Evolutionary conservation across 2,329 filamentous ascomycete genomes (phyloP).

Genomic region (Sphaceloma murrayae): DNA sequence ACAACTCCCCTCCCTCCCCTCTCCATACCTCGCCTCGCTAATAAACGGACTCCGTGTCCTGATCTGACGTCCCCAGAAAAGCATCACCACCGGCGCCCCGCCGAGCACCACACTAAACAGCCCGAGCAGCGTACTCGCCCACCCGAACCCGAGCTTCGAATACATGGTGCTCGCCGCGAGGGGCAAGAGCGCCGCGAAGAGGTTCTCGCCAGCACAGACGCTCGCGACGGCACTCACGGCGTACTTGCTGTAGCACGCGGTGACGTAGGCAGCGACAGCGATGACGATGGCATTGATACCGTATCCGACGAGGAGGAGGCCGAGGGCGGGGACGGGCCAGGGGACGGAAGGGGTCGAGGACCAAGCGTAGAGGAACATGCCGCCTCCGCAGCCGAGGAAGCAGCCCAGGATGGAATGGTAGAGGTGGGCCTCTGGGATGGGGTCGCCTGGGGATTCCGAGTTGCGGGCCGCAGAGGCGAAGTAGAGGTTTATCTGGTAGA

Average conservation of each 20-base stretch:
- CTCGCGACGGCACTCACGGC: constrained; percentile 42
- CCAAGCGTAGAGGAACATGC: constrained; percentile 46
- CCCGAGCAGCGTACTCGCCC: constrained; percentile 41
- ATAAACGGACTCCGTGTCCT: constrained; percentile 30
- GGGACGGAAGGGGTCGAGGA: constrained; percentile 35
- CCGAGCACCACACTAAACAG: constrained; percentile 37
- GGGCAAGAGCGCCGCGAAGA: constrained; percentile 40
- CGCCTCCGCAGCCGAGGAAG: constrained; percentile 39
- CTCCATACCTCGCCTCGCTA: constrained; percentile 19
- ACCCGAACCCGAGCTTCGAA: constrained; percentile 38
- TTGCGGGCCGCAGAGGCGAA: constrained; percentile 34
- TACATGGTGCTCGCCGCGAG: constrained; percentile 42
- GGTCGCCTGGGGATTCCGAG: constrained; percentile 28
- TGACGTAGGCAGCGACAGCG: constrained; percentile 41
- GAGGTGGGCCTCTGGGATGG: constrained; percentile 38
- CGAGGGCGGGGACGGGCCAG: constrained; percentile 41
- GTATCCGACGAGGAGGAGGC: constrained; percentile 41
- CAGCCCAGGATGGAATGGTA: constrained; percentile 37
- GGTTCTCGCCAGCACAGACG: constrained; percentile 41
- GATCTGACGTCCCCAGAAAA: constrained; percentile 28
- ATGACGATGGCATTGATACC: constrained; percentile 41
- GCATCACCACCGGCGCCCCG: constrained; percentile 37
- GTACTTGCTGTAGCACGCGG: constrained; percentile 42
- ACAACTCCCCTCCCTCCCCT: constrained; percentile 1
- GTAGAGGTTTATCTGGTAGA: constrained; percentile 31